Base-by-base conservation (phyloP, 345 rosid species). In the Lumnitzera racemosa region DNA sequence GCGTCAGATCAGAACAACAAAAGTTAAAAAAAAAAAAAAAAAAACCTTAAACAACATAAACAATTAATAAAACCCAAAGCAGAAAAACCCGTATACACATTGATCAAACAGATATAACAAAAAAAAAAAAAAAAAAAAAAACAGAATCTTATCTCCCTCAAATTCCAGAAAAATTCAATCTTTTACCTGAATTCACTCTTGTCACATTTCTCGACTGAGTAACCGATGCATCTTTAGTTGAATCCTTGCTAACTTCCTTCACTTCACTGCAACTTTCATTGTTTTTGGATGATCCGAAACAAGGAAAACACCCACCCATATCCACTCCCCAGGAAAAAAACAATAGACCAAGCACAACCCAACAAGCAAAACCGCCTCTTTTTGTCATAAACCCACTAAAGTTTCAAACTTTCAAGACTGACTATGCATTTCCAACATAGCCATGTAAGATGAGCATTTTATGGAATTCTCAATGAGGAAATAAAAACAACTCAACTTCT, bases 231-330 rank as follows among this genome's bases (percentile, higher is more conserved):
- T 92, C 96, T 76, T 87, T 87, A 61, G 80, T 77, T 53, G 87
- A 83, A 77, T 80, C 89, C 71, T 82, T 83, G 67, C 59, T 74
- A 67, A 76, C 78, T 76, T 86, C 99, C 75, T 90, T 86, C 20
- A 83, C 65, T 14, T 47, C 69, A 47, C 75, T 67, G 68, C 71
- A 64, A 61, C 70, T 69, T 47, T 77, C 94, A 75, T 84, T 82
- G 76, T 69, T 72, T 53, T 76, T 74, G 58, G 99, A 80, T 81
- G 99, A 94, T 77, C 90, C 92, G 71, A 94, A 94, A 80, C 99
- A 94, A 66, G 99, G 91, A 57, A 88, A 82, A 75, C 99, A 94
- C 82, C 97, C 86, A 81, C 90, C 96, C 99, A 94, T 94, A 74
- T 78, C 91, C 60, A 3, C 48, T 4, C 46, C 50, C 0, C 55